Evolutionary conservation across 495 filamentous ascomycete species (phyloP).

Genomic region (Penicillium psychrofluorescens): DNA sequence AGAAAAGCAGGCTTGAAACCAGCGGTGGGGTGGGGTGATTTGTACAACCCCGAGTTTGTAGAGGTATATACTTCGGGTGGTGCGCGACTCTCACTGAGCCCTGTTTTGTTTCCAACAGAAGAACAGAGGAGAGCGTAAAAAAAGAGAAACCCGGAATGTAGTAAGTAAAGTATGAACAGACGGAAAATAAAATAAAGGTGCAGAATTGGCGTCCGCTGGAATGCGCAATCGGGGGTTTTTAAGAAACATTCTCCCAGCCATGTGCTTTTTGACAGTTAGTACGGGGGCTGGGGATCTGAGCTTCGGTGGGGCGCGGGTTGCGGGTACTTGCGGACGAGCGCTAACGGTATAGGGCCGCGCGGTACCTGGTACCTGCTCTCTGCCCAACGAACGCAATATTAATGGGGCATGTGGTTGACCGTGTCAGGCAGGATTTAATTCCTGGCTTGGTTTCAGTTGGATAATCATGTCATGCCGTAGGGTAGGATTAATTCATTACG

Average conservation of each 20-base stretch:
- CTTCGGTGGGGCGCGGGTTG: too few relatives aligned
- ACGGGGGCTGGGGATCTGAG: constrained; percentile 12
- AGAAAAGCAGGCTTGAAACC: not conserved
- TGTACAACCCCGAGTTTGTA: constrained; percentile 2
- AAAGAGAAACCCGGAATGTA: not conserved
- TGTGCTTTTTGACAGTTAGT: constrained; percentile 10
- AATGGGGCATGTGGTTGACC: too few relatives aligned
- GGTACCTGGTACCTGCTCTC: not conserved
- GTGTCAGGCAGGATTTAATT: too few relatives aligned
- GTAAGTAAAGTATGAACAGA: not conserved
- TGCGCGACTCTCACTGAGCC: too few relatives aligned
- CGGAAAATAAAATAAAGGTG: constrained; percentile 1
- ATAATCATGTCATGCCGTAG: too few relatives aligned
- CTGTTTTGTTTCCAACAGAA: too few relatives aligned
- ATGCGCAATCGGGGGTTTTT: constrained; percentile 9
- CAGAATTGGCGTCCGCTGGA: constrained; percentile 3
- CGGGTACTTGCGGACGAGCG: too few relatives aligned
- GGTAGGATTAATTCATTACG: too few relatives aligned
- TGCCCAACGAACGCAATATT: too few relatives aligned
- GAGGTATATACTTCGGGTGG: not conserved
- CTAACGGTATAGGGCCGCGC: not conserved
- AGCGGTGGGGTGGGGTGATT: constrained; percentile 1
- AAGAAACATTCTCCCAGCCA: constrained; percentile 20
- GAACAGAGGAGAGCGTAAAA: not conserved
- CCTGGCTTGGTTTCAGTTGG: too few relatives aligned